These are phyloP conservation scores for Didymella keratinophila DNA, from an alignment of 2,329 filamentous ascomycete species.

Conservation along the genomic window DNA sequence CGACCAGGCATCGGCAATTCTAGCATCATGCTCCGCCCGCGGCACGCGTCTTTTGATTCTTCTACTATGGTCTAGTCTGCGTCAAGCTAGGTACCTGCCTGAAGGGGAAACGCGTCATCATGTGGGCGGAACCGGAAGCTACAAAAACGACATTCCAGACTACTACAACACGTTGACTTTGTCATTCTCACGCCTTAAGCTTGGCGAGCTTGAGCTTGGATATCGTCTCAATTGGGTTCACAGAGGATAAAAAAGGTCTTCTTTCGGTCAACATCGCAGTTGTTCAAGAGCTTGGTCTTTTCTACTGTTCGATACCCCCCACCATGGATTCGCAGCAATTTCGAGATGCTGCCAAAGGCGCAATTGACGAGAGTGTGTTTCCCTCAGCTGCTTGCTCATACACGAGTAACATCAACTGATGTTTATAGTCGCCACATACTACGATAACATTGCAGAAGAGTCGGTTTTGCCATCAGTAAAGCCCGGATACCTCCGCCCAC, in stretches of 20 bases:
- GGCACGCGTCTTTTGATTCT: not conserved
- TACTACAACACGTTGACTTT: not conserved
- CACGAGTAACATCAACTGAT: conserved; percentile 4
- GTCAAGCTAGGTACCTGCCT: not conserved
- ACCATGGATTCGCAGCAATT: conserved; percentile 83
- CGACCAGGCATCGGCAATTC: not conserved
- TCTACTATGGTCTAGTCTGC: not conserved
- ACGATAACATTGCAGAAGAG: conserved; percentile 73
- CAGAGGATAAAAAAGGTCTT: not conserved
- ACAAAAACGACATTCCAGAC: conserved; percentile 1
- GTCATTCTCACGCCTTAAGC: conserved; percentile 9
- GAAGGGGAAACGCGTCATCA: conserved; percentile 11
- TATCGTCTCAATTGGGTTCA: not conserved
- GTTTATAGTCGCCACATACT: conserved; percentile 78
- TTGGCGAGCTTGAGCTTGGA: not conserved
- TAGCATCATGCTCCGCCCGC: not conserved
- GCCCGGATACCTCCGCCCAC: conserved; percentile 83
- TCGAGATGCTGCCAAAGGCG: conserved; percentile 75
- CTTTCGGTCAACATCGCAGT: not conserved
- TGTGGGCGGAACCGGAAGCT: conserved; percentile 15
- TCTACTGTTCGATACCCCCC: conserved; percentile 12
- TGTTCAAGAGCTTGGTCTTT: not conserved
- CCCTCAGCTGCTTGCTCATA: not conserved
- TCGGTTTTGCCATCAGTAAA: conserved; percentile 79
- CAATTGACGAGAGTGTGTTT: conserved; percentile 78